Percentiles rank a stretch among this genome's conserved stretches.
Conservation (phyloP, 2,329 filamentous ascomycete genomes). For the Talaromyces sp. region DNA sequence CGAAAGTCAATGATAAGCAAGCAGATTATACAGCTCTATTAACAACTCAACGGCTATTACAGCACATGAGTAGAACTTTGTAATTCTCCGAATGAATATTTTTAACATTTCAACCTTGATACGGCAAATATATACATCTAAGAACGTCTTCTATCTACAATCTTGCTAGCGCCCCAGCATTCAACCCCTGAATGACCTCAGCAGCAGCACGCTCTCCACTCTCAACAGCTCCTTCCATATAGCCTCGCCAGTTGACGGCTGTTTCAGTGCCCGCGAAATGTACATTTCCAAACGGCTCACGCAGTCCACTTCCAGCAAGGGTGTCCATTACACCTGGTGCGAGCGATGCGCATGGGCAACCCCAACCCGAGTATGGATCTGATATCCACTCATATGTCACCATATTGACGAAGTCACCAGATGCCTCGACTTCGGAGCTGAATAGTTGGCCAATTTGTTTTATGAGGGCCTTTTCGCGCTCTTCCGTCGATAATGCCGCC, state of each 20-base stretch:
- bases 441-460: neutral
- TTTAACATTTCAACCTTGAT: neutral
- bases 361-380: conserved; percentile 41
- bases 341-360: conserved; percentile 36
- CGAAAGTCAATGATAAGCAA: neutral
- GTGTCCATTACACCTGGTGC: conserved; percentile 37
- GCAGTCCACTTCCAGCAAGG: conserved; percentile 30
- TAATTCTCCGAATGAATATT: neutral
- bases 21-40: neutral
- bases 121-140: neutral
- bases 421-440: conserved; percentile 1
- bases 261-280: conserved; percentile 58
- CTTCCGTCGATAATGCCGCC: conserved; percentile 34
- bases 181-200: conserved; percentile 39
- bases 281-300: conserved; percentile 40
- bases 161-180: neutral
- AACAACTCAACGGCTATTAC: no score
- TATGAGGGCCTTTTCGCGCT: conserved; percentile 16
- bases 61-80: neutral
- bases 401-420: conserved; percentile 24
- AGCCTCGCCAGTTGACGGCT: conserved; percentile 53
- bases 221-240: conserved; percentile 57
- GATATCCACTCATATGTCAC: conserved; percentile 38
- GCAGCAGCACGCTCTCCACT: conserved; percentile 49
- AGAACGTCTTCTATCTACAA: neutral